A percentile compares a stretch with the other conserved stretches of the same genome.
These are phyloP conservation scores for Blastocladiella emersonii DNA, from an alignment of 371 early-diverging fungal species.

Conservation along the genomic window DNA sequence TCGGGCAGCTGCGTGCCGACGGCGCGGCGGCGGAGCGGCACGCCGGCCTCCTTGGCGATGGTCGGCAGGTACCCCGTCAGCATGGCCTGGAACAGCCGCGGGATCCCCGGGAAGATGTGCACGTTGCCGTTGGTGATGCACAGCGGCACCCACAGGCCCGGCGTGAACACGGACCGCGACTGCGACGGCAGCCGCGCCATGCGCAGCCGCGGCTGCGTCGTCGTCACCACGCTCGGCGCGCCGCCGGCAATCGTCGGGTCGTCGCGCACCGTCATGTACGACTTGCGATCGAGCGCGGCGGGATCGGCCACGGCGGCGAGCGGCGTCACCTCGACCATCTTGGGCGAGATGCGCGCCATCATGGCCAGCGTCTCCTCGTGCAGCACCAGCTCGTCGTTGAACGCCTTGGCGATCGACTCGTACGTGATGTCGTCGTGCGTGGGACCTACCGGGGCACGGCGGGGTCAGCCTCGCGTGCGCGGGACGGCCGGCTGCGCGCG, in stretches of 20 bases:
- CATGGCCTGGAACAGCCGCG: conserved; percentile 41
- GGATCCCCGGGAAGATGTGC: conserved; percentile 58
- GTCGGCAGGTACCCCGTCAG: conserved; percentile 15
- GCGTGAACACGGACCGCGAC: conserved; percentile 27
- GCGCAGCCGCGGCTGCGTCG: conserved; percentile 36
- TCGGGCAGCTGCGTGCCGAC: conserved; percentile 39
- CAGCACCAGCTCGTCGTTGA: conserved; percentile 25
- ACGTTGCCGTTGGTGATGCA: conserved; percentile 47
- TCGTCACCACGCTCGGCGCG: conserved; percentile 8
- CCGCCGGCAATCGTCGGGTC: conserved; percentile 12
- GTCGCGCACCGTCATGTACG: conserved; percentile 5
- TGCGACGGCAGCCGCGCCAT: conserved; percentile 51
- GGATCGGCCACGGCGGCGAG: conserved; percentile 3
- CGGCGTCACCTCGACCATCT: background rate
- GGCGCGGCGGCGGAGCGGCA: conserved; percentile 31
- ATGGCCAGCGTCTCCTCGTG: conserved; percentile 38
- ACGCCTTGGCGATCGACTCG: conserved; percentile 46
- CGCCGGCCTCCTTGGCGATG: conserved; percentile 13
- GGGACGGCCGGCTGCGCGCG: too few species aligned
- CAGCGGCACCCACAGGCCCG: conserved; percentile 51
- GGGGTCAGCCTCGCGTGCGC: background rate
- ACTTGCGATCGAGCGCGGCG: conserved; percentile 12
- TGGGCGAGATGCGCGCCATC: conserved; percentile 27
- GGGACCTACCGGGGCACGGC: conserved; percentile 33
- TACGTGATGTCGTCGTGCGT: conserved; percentile 65